Base-by-base conservation (phyloP, 2,329 filamentous ascomycete species). In the Penicillium expansum region DNA sequence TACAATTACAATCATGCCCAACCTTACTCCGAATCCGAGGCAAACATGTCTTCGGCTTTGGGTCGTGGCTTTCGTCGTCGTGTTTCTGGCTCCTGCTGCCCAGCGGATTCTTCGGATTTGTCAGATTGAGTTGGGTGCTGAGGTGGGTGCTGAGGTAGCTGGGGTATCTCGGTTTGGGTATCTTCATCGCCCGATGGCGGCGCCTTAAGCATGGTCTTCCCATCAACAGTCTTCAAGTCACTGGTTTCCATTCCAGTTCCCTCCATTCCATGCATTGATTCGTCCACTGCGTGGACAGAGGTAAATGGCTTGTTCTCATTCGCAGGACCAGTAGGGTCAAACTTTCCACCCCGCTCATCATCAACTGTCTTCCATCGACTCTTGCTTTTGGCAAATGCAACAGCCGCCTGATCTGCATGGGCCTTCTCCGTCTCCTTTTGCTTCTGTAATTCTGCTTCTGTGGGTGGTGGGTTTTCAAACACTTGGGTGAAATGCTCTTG, bases 1-100 rank as follows among this genome's bases (percentile, higher is more conserved):
- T 62, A 56, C 60, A 56, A 61, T 60, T 64, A 48, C 49, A 54
- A 38, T 60, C 27, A 48, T 62, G 39, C 50, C 48, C 30, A 37
- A 41, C 20, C 44, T 74, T 55, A 77, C 49, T 82, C 79, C 1
- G 78, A 82, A 63, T 89, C 89, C 5, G 87, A 89, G 11, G 88
- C 90, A 83, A 94, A 95, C 90, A 94, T 92, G 69, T 94, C 90
- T 64, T 89, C 89, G 5, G 90, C 90, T 64, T 86, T 86, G 73
- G 90, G 88, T 60, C 88, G 82, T 69, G 83, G 88, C 65, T 83
- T 74, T 79, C 62, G 79, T 68, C 56, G 69, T 8, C 63, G 59
- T 58, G 67, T 70, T 61, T 47, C 69, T 66, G 52, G 62, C 64
- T 30, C 58, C 61, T 22, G 55, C 52, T 56, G 68, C 56, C 54